These are phyloP conservation scores for Colletotrichum chlorophyti DNA, from an alignment of 2,329 filamentous ascomycete species.

Conservation along the genomic window DNA sequence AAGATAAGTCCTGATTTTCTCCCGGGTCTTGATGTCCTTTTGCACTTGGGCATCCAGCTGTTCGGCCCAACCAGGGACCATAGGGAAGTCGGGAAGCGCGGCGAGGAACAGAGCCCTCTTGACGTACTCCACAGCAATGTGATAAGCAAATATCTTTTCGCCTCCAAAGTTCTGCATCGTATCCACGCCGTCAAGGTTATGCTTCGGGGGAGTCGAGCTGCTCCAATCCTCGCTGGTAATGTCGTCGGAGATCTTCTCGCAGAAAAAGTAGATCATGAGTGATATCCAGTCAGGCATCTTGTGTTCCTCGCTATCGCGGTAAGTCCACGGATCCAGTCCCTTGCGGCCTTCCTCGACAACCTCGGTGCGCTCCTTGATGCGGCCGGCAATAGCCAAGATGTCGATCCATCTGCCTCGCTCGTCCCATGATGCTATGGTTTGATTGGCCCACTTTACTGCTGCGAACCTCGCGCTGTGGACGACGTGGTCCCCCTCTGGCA, in stretches of 20 bases:
- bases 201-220: constrained; percentile 6
- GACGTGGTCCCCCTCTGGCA: constrained; percentile 54
- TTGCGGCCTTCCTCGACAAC: constrained; percentile 89
- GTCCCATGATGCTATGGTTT: constrained; percentile 82
- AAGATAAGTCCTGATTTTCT: constrained; percentile 63
- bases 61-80: constrained; percentile 85
- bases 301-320: constrained; percentile 38
- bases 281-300: constrained; percentile 58
- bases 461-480: constrained; percentile 82
- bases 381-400: constrained; percentile 77
- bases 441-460: constrained; percentile 87
- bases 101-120: constrained; percentile 59
- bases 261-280: constrained; percentile 58
- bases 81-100: constrained; percentile 55
- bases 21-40: constrained; percentile 71
- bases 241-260: constrained; percentile 26
- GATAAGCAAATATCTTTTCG: constrained; percentile 61
- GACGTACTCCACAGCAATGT: constrained; percentile 74
- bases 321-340: constrained; percentile 76
- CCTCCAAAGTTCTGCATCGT: constrained; percentile 56
- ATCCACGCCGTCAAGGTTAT: constrained; percentile 35
- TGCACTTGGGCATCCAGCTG: constrained; percentile 76
- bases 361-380: constrained; percentile 75
- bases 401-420: constrained; percentile 86
- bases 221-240: background rate